A percentile compares a stretch with the other conserved stretches of the same genome.
phyloP scores from a whole-genome alignment of 495 filamentous ascomycete species.

The Halenospora varia region DNA sequence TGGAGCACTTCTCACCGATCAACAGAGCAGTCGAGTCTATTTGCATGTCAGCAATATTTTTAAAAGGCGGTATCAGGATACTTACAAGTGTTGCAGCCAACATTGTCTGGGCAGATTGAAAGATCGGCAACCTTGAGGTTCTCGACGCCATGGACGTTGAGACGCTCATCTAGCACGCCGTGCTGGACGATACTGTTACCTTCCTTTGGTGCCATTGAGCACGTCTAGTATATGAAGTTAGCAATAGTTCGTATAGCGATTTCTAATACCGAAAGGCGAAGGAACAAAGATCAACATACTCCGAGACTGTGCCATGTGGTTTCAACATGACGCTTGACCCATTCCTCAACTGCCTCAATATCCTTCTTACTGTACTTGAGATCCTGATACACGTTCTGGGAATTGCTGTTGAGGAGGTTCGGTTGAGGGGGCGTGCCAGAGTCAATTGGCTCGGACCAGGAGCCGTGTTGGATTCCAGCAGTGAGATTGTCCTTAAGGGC shows the following conservation, averaged over 20 bases:
- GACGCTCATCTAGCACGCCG: slow-evolving; percentile 72
- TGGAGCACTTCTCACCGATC: slow-evolving; percentile 79
- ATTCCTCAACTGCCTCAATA: slow-evolving; percentile 68
- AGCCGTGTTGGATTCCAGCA: slow-evolving; percentile 54
- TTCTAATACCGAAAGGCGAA: neutral
- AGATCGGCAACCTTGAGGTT: slow-evolving; percentile 80
- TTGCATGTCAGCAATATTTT: neutral
- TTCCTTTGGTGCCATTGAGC: slow-evolving; percentile 75
- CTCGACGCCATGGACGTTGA: slow-evolving; percentile 78
- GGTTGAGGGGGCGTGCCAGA: slow-evolving; percentile 41
- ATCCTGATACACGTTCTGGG: slow-evolving; percentile 52
- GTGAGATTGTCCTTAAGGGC: slow-evolving; percentile 69
- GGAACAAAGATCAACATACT: slow-evolving; percentile 28
- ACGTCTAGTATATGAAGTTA: slow-evolving; percentile 55
- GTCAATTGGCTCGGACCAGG: slow-evolving; percentile 40
- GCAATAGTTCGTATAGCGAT: too few relatives aligned
- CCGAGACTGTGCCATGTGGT: slow-evolving; percentile 72
- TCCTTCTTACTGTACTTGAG: slow-evolving; percentile 65
- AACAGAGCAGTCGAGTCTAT: slow-evolving; percentile 63
- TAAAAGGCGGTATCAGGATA: neutral
- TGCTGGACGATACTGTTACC: slow-evolving; percentile 79
- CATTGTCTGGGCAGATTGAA: slow-evolving; percentile 78
- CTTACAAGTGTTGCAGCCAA: slow-evolving; percentile 72
- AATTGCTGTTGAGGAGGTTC: slow-evolving; percentile 45
- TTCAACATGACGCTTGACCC: slow-evolving; percentile 72